Evolutionary conservation across 2,329 filamentous ascomycete genomes (phyloP), one percentile per base, ranked within the genome.

Genomic region (Fusarium buharicum): DNA sequence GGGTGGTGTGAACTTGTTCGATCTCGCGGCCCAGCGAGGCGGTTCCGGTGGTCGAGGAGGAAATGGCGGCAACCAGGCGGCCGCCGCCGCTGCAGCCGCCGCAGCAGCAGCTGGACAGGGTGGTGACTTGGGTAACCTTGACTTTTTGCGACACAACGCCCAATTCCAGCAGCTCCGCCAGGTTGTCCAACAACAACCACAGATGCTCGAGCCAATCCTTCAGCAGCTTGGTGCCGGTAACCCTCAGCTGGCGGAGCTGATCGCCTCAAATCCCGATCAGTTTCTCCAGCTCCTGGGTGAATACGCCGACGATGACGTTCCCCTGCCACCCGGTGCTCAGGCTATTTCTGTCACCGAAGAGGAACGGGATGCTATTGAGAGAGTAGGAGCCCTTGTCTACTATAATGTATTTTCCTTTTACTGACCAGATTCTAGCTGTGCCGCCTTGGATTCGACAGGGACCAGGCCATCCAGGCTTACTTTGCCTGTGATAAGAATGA

Each of bases 401-500:
- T 22, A 27, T 27, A 12, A 86, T 81, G 40, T 16, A 39, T 52
- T 22, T 27, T n/a, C 16, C 9, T 6, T 20, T 44, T 39, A 33
- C 51, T 38, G n/a, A 60, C 55, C 46, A 36, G 37, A 37, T 54
- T 36, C 12, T 64, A 96, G 91, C 83, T 99, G 73, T 97, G 92
- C 79, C 90, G 91, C 64, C 88, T 99, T 39, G 95, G 95, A 31
- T 99, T 99, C 75, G 88, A 94, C 70, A 89, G 93, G 58, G 93
- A 98, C 70, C 87, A 93, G 70, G 95, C 95, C 47, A 97, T 98
- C 68, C 94, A 99, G 79, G 95, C 95, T 22, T 99, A 98, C 80
- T 99, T 99, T 75, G 95, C 95, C 30, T 99, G 95, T 77, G 95
- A 99, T 79, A 99, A 98, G 86, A 98, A 99, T 77, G 95, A 99